Conservation (phyloP, 768 basidiomycete genomes). For the Galerina sulciceps region DNA sequence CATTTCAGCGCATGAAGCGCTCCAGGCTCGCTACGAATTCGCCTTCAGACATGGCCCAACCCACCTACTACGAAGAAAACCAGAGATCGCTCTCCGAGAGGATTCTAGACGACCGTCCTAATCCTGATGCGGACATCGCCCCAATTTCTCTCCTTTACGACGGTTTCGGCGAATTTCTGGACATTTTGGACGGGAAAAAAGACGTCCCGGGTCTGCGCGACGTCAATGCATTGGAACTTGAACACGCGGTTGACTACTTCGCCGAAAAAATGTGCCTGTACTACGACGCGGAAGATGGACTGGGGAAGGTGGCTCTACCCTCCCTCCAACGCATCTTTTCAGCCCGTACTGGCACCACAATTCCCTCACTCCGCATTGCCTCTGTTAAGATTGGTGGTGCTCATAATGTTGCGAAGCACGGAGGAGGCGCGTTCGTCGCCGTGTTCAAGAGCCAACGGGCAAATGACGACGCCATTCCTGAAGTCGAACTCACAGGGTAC, state of each 20-base stretch:
- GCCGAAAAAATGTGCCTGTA: conserved; percentile 18
- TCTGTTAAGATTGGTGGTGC: no score
- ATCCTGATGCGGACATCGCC: conserved; percentile 8
- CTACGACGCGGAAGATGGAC: conserved; percentile 13
- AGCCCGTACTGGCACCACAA: background rate
- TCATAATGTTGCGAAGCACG: no score
- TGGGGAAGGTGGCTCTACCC: background rate
- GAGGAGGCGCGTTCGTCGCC: background rate
- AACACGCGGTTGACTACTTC: background rate
- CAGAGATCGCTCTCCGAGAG: background rate
- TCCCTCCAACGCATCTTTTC: background rate
- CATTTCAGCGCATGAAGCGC: no score
- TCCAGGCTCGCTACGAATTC: no score
- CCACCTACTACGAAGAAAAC: no score
- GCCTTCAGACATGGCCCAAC: no score
- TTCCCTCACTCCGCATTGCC: no score
- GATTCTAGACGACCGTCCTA: conserved; percentile 22
- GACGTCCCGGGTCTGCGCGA: no score
- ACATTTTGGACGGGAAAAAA: no score
- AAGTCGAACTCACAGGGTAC: background rate
- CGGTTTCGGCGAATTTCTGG: no score
- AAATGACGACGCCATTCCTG: background rate
- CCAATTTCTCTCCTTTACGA: conserved; percentile 13
- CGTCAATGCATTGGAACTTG: no score
- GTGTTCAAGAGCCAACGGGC: background rate